A percentile compares a stretch with the other conserved stretches of the same genome.
These are phyloP conservation scores for Ophiocordyceps unilateralis DNA, from an alignment of 2,329 filamentous ascomycete genomes.

Conservation along the genomic window DNA sequence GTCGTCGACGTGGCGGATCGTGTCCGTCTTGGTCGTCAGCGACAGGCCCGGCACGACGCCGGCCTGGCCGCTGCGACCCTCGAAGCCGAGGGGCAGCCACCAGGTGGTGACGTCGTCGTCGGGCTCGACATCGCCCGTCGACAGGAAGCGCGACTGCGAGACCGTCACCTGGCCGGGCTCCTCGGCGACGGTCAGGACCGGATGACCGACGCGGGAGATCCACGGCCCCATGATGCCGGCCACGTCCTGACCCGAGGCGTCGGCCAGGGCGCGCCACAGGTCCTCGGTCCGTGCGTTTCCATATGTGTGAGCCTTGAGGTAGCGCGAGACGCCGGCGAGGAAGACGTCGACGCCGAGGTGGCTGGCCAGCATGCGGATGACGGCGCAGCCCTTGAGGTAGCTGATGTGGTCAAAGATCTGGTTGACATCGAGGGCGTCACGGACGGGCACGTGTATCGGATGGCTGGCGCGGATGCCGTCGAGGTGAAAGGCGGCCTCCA, in stretches of 20 bases:
- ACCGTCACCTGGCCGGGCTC: slow-evolving; percentile 67
- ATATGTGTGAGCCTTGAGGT: slow-evolving; percentile 77
- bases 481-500: slow-evolving; percentile 79
- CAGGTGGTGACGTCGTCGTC: slow-evolving; percentile 85
- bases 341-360: slow-evolving; percentile 81
- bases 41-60: slow-evolving; percentile 43
- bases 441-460: slow-evolving; percentile 88
- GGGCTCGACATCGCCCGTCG: slow-evolving; percentile 75
- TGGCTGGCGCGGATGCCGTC: slow-evolving; percentile 86
- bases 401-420: slow-evolving; percentile 97
- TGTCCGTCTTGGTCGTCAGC: slow-evolving; percentile 61
- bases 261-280: slow-evolving; percentile 74
- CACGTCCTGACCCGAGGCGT: slow-evolving; percentile 78
- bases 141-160: slow-evolving; percentile 77
- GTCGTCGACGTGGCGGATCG: slow-evolving; percentile 54
- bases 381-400: slow-evolving; percentile 90
- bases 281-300: slow-evolving; percentile 82
- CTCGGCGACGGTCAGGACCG: slow-evolving; percentile 73
- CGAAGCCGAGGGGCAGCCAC: slow-evolving; percentile 86
- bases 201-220: slow-evolving; percentile 93
- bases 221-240: slow-evolving; percentile 79
- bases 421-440: slow-evolving; percentile 86
- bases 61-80: slow-evolving; percentile 51
- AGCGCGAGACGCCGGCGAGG: slow-evolving; percentile 74
- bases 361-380: slow-evolving; percentile 88